These are phyloP conservation scores for Nothopassalora personata DNA, from an alignment of 2,329 filamentous ascomycete genomes.

Conservation along the genomic window DNA sequence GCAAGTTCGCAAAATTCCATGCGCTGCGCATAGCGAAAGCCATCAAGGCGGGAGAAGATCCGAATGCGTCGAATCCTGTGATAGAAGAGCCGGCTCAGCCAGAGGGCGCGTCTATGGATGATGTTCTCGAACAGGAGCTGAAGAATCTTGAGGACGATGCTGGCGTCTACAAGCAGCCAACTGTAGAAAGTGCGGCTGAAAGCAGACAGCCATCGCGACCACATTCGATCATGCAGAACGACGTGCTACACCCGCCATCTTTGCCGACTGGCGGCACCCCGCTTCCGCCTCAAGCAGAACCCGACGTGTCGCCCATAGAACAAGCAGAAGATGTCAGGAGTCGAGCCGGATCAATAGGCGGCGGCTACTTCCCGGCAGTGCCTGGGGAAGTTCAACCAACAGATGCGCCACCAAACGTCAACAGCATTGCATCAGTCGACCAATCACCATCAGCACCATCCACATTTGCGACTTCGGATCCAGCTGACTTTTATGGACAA, in stretches of 20 bases:
- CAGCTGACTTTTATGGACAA: slow-evolving; percentile 21
- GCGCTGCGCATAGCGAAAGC: slow-evolving; percentile 86
- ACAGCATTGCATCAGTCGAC: slow-evolving; percentile 3
- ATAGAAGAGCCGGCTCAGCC: slow-evolving; percentile 42
- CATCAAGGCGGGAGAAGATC: slow-evolving; percentile 83
- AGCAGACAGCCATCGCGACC: slow-evolving; percentile 45
- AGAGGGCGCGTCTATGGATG: slow-evolving; percentile 14
- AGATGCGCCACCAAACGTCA: slow-evolving; percentile 31
- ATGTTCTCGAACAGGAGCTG: slow-evolving; percentile 26
- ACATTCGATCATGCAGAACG: slow-evolving; percentile 21
- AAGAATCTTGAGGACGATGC: slow-evolving; percentile 24
- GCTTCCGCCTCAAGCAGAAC: slow-evolving; percentile 10
- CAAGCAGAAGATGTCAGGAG: slow-evolving; percentile 28
- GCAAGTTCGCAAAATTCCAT: slow-evolving; percentile 96
- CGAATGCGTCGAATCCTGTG: slow-evolving; percentile 82
- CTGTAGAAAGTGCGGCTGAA: slow-evolving; percentile 57
- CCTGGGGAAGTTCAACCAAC: slow-evolving; percentile 26
- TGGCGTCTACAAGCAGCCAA: slow-evolving; percentile 40
- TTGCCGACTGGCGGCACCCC: slow-evolving; percentile 27
- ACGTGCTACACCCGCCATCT: slow-evolving; percentile 40
- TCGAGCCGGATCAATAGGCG: slow-evolving; percentile 48
- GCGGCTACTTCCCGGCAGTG: slow-evolving; percentile 55
- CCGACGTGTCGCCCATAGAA: slow-evolving; percentile 51
- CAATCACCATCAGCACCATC: slow-evolving; percentile 8
- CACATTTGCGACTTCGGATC: slow-evolving; percentile 8